phyloP scores from a whole-genome alignment of 257 asterid genomes.

The Solanum arcanum region DNA sequence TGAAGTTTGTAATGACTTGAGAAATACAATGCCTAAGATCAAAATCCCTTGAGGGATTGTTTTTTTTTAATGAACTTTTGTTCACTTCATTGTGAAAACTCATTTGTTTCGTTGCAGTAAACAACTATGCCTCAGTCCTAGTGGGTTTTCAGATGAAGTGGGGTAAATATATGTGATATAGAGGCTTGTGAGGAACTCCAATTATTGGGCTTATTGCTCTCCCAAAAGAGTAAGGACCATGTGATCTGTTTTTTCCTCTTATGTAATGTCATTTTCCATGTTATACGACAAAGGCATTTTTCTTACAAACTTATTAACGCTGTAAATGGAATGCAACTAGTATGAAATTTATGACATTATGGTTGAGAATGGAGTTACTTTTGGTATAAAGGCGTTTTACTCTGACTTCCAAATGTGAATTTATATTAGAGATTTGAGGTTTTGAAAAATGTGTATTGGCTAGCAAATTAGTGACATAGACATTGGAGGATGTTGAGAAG shows the following conservation, averaged over 20 bases:
- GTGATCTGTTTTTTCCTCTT: not conserved
- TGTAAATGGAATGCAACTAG: not conserved
- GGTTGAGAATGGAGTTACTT: not conserved
- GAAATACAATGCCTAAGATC: not conserved
- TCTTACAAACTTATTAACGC: not conserved
- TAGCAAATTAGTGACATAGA: not conserved
- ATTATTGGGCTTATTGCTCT: not conserved
- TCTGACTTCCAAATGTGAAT: not conserved
- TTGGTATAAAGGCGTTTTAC: not conserved
- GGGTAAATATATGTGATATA: not conserved
- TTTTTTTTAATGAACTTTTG: not conserved
- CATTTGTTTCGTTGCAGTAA: not conserved
- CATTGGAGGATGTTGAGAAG: not conserved
- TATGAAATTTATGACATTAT: not conserved
- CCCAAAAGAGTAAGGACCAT: not conserved
- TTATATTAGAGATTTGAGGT: not conserved
- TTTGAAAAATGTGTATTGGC: not conserved
- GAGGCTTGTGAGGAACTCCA: not conserved
- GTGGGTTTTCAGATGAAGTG: not conserved
- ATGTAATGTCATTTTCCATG: not conserved
- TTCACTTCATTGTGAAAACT: not conserved
- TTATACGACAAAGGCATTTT: not conserved
- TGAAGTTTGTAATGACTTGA: not conserved
- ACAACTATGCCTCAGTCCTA: not conserved
- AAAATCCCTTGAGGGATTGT: not conserved